Evolutionary conservation across 345 rosid genomes (phyloP).

Genomic region (Streptanthus diversifolius): DNA sequence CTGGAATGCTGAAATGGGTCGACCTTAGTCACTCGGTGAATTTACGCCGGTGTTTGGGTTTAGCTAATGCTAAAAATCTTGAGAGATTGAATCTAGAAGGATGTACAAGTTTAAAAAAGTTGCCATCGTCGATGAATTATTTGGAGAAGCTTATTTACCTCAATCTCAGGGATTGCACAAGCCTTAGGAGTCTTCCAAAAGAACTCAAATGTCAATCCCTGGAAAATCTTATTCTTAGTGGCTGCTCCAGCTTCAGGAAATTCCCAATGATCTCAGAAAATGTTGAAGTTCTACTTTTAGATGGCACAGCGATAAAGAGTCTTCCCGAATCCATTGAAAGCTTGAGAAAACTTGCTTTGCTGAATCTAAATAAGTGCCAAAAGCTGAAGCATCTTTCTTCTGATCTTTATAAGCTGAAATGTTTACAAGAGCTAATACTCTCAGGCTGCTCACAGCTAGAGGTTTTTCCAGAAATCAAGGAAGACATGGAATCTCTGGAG

Average conservation of each 20-base stretch:
- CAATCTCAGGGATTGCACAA: constrained; percentile 27
- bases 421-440: constrained; percentile 24
- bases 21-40: constrained; percentile 21
- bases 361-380: constrained; percentile 28
- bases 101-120: constrained; percentile 29
- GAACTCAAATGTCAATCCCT: not conserved
- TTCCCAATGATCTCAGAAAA: constrained; percentile 28
- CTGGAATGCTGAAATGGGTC: constrained; percentile 30
- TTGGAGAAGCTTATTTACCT: constrained; percentile 31
- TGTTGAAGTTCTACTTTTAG: constrained; percentile 26
- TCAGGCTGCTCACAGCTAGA: constrained; percentile 30
- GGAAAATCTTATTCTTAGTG: constrained; percentile 31
- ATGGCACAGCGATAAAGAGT: constrained; percentile 29
- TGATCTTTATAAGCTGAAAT: constrained; percentile 23
- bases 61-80: constrained; percentile 31
- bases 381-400: constrained; percentile 27
- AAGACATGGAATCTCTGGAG: constrained; percentile 32
- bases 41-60: constrained; percentile 22
- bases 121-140: constrained; percentile 20
- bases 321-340: constrained; percentile 28
- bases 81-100: constrained; percentile 27
- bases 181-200: constrained; percentile 24
- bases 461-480: constrained; percentile 29
- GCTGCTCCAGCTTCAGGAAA: constrained; percentile 30
- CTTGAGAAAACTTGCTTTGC: constrained; percentile 6